These are phyloP conservation scores for Rhizopus sp. DNA, from an alignment of 371 early-diverging fungal genomes.

Conservation along the genomic window DNA sequence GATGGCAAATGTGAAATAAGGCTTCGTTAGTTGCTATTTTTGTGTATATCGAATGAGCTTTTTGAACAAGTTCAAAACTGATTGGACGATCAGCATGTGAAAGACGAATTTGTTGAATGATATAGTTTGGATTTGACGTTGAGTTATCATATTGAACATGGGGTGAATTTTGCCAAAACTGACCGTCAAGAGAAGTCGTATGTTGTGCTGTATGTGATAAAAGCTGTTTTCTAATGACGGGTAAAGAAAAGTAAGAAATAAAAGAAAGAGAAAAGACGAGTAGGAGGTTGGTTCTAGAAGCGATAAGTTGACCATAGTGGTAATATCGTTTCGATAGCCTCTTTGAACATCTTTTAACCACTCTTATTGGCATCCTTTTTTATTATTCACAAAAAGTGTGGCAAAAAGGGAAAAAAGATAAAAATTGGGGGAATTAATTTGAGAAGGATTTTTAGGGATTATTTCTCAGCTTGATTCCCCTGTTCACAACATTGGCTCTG, in stretches of 20 bases:
- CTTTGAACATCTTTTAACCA: constrained; percentile 10
- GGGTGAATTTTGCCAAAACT: constrained; percentile 41
- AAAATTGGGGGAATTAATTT: too few relatives aligned
- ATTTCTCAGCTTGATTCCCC: too few relatives aligned
- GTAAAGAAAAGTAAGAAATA: constrained; percentile 28
- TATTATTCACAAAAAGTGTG: too few relatives aligned
- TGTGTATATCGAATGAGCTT: constrained; percentile 26
- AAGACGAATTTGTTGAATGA: constrained; percentile 39
- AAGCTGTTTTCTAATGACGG: constrained; percentile 15
- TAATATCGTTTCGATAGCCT: constrained; percentile 27
- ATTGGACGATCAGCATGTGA: constrained; percentile 25
- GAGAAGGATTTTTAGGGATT: too few relatives aligned
- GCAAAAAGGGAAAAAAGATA: too few relatives aligned
- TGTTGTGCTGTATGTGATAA: constrained; percentile 11
- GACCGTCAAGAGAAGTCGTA: constrained; percentile 26
- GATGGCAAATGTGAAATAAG: constrained; percentile 26
- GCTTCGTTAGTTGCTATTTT: constrained; percentile 21
- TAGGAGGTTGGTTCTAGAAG: constrained; percentile 24
- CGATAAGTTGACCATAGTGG: constrained; percentile 23
- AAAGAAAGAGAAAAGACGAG: constrained; percentile 27
- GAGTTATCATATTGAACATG: constrained; percentile 33
- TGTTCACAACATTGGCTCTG: too few relatives aligned
- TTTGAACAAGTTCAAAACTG: constrained; percentile 25
- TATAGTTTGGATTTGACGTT: constrained; percentile 22
- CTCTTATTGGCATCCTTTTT: constrained; percentile 23